Percentiles rank a stretch among this genome's conserved stretches.
Conservation (phyloP, 2,329 filamentous ascomycete species). For the Cytospora schulzeri region DNA sequence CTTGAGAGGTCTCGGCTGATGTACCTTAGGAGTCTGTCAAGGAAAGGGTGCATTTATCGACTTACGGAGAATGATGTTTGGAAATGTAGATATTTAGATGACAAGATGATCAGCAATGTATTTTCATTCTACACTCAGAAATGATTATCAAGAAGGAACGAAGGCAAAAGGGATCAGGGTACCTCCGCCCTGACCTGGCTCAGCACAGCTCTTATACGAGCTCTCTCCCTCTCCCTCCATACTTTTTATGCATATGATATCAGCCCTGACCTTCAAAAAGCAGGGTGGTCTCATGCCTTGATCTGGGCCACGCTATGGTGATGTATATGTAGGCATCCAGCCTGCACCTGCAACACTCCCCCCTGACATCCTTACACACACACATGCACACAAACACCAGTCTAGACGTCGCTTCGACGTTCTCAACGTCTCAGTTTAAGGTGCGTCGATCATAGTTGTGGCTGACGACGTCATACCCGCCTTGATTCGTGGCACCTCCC, state of each 20-base stretch:
- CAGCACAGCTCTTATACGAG: slow-evolving; percentile 5
- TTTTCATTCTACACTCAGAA: neutral
- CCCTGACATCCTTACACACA: neutral
- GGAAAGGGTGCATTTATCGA: neutral
- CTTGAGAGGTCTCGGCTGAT: neutral
- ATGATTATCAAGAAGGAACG: neutral
- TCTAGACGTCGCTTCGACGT: neutral
- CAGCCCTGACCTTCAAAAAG: neutral
- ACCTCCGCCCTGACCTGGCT: neutral
- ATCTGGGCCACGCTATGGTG: neutral
- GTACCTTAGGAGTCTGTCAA: neutral
- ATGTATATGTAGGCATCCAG: neutral
- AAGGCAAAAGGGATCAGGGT: neutral
- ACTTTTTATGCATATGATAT: slow-evolving; percentile 3
- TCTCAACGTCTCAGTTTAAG: slow-evolving; percentile 1
- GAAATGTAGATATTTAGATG: neutral
- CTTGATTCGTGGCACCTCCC: slow-evolving; percentile 3
- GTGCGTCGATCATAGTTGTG: slow-evolving; percentile 6
- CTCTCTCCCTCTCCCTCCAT: neutral
- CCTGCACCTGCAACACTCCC: neutral
- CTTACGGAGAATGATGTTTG: neutral
- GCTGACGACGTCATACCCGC: slow-evolving; percentile 14
- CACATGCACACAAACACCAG: neutral
- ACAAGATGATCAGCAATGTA: neutral
- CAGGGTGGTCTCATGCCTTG: neutral